These are phyloP conservation scores for Stemphylium vesicarium DNA, from an alignment of 2,329 filamentous ascomycete genomes.

Conservation along the genomic window DNA sequence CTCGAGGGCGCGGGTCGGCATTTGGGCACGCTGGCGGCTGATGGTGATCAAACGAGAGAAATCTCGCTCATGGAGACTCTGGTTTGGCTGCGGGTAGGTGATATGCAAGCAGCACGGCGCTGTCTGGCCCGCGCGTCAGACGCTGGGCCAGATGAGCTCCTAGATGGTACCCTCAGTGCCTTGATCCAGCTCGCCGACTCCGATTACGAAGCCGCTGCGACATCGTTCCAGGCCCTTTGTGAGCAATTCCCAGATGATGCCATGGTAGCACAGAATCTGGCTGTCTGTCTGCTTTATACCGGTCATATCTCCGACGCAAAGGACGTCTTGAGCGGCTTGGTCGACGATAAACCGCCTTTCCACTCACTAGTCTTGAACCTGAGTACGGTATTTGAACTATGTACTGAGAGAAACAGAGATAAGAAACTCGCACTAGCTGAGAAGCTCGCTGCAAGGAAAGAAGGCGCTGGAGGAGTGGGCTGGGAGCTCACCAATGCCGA, in stretches of 20 bases:
- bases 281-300: constrained; percentile 82
- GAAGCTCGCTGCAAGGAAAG: constrained; percentile 66
- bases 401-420: constrained; percentile 74
- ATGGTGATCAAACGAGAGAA: constrained; percentile 20
- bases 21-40: constrained; percentile 63
- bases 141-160: constrained; percentile 33
- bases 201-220: constrained; percentile 69
- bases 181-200: constrained; percentile 81
- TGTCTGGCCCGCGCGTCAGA: constrained; percentile 53
- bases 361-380: constrained; percentile 87
- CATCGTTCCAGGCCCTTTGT: constrained; percentile 64
- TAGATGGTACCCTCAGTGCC: constrained; percentile 62
- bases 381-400: constrained; percentile 89
- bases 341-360: constrained; percentile 66
- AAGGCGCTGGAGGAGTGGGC: constrained; percentile 58
- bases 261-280: constrained; percentile 80
- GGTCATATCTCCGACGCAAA: constrained; percentile 72
- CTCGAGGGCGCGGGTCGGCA: constrained; percentile 78
- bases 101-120: constrained; percentile 69
- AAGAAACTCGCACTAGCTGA: constrained; percentile 76
- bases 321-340: constrained; percentile 68
- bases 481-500: constrained; percentile 76
- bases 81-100: constrained; percentile 79
- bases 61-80: constrained; percentile 61
- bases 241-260: constrained; percentile 62